Base-by-base conservation (phyloP, 2,329 filamentous ascomycete species). In the Fusarium verticillioides region DNA sequence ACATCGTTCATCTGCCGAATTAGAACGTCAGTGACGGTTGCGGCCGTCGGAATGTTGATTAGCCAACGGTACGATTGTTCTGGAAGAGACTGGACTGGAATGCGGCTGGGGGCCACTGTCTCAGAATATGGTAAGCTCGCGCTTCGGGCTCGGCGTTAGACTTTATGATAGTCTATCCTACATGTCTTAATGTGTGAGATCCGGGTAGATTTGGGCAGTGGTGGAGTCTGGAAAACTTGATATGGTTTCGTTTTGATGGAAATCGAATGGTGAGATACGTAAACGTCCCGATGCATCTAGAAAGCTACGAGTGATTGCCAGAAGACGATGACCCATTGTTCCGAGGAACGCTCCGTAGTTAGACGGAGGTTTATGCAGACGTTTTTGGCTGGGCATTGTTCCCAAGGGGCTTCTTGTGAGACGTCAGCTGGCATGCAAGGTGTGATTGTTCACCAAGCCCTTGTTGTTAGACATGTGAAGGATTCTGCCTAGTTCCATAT, bases 1-100 rank as follows among this genome's bases (percentile, higher is more conserved):
- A 54, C 66, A 2, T n/a, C 30, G 13, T 39, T 18, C 16, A 37
- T 26, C 19, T n/a, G 34, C 42, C n/a, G 30, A 26, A 58, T 46
- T 43, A 16, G 18, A 23, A 47, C 4, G 23, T 11, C 4, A 46
- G 19, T 3, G 66, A 70, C 59, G 65, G 46, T 70, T 69, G 66
- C 60, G 39, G 46, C 23, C 13, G 4, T n/a, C 9, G 3, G 16
- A n/a, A 23, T 18, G 16, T 5, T 26, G 28, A 53, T 60, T 59
- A 50, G 59, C 8, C 7, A 32, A 44, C 21, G 10, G 9, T 43
- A 59, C 36, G 23, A 34, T 23, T 50, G 30, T 50, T 50, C 47
- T 34, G 11, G 47, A 50, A 18, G 30, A 34, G 11, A 9, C 21
- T 34, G 8, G 2, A 2, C 32, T 69, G 59, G 50, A 59, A 70